Percentiles rank a stretch among this genome's conserved stretches.
Evolutionary conservation across 208 protist species (phyloP).

Genomic region (Trypanosoma platydactyli): DNA sequence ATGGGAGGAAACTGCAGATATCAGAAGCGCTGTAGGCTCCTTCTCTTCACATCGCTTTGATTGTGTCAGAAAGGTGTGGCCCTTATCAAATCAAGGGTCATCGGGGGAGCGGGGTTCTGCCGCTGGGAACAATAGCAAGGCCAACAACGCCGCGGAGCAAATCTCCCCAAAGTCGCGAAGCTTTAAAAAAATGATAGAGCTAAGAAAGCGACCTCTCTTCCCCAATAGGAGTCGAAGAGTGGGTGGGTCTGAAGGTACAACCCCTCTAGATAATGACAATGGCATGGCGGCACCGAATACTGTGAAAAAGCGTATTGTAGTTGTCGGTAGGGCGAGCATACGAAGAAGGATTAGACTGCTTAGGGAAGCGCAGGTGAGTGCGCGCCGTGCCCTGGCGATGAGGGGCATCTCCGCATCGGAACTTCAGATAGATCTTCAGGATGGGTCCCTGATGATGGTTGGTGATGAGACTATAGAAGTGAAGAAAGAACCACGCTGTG

Average conservation of each 20-base stretch:
- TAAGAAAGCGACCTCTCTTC: constrained; percentile 9
- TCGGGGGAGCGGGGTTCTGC: neutral
- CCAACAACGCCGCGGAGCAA: neutral
- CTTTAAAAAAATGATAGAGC: constrained; percentile 13
- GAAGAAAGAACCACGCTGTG: constrained; percentile 47
- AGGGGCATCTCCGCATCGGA: constrained; percentile 57
- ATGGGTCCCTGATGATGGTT: constrained; percentile 28
- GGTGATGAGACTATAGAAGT: constrained; percentile 27
- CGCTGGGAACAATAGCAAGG: constrained; percentile 8
- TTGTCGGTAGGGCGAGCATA: constrained; percentile 24
- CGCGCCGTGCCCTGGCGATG: constrained; percentile 30
- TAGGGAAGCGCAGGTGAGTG: constrained; percentile 37
- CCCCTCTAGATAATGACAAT: constrained; percentile 16
- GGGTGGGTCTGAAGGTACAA: constrained; percentile 5
- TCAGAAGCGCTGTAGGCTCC: neutral
- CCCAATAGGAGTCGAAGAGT: constrained; percentile 18
- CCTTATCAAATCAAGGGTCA: neutral
- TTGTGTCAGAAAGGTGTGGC: neutral
- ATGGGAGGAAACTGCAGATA: constrained; percentile 21
- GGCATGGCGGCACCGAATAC: constrained; percentile 15
- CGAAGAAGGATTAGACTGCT: constrained; percentile 47
- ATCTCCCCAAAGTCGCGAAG: neutral
- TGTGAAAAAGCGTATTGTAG: constrained; percentile 34
- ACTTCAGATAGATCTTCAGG: constrained; percentile 38
- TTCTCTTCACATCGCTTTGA: neutral